Evolutionary conservation across 176 grass and related monocot species (phyloP).

Genomic region (Eleusine indica): DNA sequence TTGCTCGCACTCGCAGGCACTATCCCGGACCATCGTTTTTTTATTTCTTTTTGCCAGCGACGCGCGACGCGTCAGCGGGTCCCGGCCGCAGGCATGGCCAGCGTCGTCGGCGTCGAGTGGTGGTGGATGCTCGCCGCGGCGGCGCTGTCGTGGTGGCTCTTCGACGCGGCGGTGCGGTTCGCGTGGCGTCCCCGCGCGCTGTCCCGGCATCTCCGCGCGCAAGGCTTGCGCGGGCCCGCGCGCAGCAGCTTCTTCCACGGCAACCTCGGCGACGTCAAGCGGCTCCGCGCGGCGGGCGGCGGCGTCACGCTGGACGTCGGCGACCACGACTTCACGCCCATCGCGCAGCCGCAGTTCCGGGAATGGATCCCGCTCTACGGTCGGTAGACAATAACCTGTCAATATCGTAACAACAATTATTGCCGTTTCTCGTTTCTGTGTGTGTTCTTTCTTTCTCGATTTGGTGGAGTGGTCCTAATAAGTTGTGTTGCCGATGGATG

Average conservation of each 20-base stretch:
- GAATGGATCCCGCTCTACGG: conserved; percentile 60
- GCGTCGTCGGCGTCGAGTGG: neutral
- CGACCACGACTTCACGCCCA: conserved; percentile 54
- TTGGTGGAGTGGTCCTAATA: too few relatives aligned
- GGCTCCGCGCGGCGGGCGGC: conserved; percentile 35
- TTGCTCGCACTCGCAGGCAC: too few relatives aligned
- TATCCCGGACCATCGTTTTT: too few relatives aligned
- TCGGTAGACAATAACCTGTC: neutral
- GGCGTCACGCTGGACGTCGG: conserved; percentile 35
- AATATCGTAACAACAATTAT: too few relatives aligned
- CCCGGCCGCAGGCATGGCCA: neutral
- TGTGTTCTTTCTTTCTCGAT: too few relatives aligned
- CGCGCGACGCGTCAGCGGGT: too few relatives aligned
- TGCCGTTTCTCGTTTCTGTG: too few relatives aligned
- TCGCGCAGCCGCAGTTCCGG: conserved; percentile 47
- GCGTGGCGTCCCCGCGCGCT: conserved; percentile 48
- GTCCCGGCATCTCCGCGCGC: conserved; percentile 15
- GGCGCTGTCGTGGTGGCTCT: conserved; percentile 6
- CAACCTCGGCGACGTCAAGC: conserved; percentile 44
- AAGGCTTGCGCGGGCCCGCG: conserved; percentile 47
- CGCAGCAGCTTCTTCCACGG: conserved; percentile 49
- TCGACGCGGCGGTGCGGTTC: conserved; percentile 32
- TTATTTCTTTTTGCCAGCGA: too few relatives aligned
- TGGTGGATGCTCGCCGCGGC: conserved; percentile 23
- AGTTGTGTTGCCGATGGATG: too few relatives aligned